Evolutionary conservation across 352 stramenopile species (phyloP).

Genomic region (Globisporangium heterothallicum): DNA sequence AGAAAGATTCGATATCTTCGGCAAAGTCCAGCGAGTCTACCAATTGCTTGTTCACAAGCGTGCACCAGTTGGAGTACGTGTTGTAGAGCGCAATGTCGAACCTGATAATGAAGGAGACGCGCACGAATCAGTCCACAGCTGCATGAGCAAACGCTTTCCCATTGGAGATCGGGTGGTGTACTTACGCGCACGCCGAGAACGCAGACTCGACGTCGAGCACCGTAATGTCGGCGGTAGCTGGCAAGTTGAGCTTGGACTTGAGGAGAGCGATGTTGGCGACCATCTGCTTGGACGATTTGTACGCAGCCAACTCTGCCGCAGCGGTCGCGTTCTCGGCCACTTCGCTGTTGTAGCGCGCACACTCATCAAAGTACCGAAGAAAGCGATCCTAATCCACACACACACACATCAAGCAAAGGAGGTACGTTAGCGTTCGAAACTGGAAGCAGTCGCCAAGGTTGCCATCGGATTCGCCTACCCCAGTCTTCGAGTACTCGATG

Average conservation of each 20-base stretch:
- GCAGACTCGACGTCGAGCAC: constrained; percentile 26
- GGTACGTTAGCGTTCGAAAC: not conserved
- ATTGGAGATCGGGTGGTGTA: no score
- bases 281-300: constrained; percentile 24
- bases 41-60: constrained; percentile 24
- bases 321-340: constrained; percentile 39
- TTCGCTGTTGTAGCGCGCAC: constrained; percentile 38
- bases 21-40: constrained; percentile 33
- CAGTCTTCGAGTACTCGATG: constrained; percentile 27
- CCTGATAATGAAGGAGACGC: no score
- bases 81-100: constrained; percentile 52
- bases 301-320: constrained; percentile 23
- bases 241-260: constrained; percentile 12
- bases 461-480: no score
- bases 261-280: constrained; percentile 16
- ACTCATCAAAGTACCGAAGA: constrained; percentile 59
- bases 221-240: constrained; percentile 14
- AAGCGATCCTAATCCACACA: constrained; percentile 25
- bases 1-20: constrained; percentile 43
- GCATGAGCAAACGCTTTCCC: no score
- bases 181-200: constrained; percentile 43
- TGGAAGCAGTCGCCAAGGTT: no score
- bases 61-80: constrained; percentile 34
- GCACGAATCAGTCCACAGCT: no score
- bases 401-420: not conserved